Conservation (phyloP, 2,329 filamentous ascomycete genomes). For the Clonostachys byssicola region DNA sequence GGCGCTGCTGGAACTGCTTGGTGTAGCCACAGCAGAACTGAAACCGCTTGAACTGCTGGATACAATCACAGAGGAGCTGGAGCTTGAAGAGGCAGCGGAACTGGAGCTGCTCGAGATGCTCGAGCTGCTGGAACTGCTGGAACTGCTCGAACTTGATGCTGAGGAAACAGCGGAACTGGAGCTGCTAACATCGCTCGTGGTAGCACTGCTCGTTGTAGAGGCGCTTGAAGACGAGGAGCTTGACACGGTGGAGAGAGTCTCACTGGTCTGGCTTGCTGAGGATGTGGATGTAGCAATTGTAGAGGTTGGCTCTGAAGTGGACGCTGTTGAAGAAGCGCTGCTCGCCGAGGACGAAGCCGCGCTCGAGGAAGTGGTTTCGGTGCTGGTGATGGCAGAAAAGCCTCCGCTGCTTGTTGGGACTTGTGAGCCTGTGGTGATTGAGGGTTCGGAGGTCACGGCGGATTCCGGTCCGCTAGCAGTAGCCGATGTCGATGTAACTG, state of each 20-base stretch:
- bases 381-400: constrained; percentile 11
- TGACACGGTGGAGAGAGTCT: too few relatives aligned
- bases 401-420: constrained; percentile 9
- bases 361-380: neutral
- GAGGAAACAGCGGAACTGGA: too few relatives aligned
- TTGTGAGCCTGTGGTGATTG: constrained; percentile 16
- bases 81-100: neutral
- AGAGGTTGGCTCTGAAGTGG: neutral
- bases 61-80: neutral
- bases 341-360: neutral
- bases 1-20: too few relatives aligned
- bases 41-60: neutral
- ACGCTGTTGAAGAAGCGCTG: neutral
- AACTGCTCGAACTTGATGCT: too few relatives aligned
- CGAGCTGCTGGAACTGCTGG: too few relatives aligned
- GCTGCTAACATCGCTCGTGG: too few relatives aligned
- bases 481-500: constrained; percentile 6
- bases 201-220: too few relatives aligned
- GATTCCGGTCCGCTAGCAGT: constrained; percentile 12
- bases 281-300: neutral
- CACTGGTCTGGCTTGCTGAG: neutral
- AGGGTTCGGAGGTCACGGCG: constrained; percentile 10
- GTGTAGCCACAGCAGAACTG: too few relatives aligned
- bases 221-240: too few relatives aligned
- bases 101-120: too few relatives aligned